phyloP scores from a whole-genome alignment of 2,329 filamentous ascomycete species.

The Amylocarpus encephaloides region DNA sequence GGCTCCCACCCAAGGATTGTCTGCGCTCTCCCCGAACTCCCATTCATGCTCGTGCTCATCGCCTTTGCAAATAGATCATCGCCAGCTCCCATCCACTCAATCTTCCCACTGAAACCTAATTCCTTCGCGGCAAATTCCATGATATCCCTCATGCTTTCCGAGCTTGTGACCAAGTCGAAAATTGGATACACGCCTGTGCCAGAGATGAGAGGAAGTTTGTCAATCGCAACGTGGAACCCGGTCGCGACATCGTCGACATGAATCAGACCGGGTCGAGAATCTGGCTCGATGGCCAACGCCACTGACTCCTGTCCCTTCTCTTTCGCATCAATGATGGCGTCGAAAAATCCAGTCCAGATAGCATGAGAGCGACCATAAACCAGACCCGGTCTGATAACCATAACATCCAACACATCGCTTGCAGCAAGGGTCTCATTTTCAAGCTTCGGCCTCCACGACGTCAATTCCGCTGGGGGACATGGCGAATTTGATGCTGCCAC shows the following conservation, averaged over 20 bases:
- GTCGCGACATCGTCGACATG: conserved; percentile 35
- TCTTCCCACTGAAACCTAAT: conserved; percentile 25
- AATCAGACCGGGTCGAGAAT: conserved; percentile 26
- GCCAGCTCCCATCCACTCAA: conserved; percentile 25
- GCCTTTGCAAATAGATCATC: conserved; percentile 27
- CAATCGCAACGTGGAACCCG: conserved; percentile 31
- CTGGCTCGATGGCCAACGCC: conserved; percentile 21
- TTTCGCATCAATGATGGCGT: conserved; percentile 25
- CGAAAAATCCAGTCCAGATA: conserved; percentile 29
- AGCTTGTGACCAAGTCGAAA: conserved; percentile 33
- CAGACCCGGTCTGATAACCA: conserved; percentile 31
- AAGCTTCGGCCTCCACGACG: conserved; percentile 30
- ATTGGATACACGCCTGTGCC: conserved; percentile 32
- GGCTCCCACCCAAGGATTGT: conserved; percentile 33
- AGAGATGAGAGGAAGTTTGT: conserved; percentile 28
- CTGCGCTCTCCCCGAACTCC: conserved; percentile 26
- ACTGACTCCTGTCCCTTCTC: conserved; percentile 15
- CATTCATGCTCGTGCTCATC: conserved; percentile 21
- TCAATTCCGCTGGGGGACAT: conserved; percentile 21
- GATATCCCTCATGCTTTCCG: conserved; percentile 30
- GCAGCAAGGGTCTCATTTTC: conserved; percentile 32
- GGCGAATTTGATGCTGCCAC: conserved; percentile 22
- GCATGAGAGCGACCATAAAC: conserved; percentile 33
- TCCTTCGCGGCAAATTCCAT: conserved; percentile 23
- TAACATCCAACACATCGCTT: conserved; percentile 30